Conservation (phyloP, 2,329 filamentous ascomycete genomes). For the Spiromastix sp. region DNA sequence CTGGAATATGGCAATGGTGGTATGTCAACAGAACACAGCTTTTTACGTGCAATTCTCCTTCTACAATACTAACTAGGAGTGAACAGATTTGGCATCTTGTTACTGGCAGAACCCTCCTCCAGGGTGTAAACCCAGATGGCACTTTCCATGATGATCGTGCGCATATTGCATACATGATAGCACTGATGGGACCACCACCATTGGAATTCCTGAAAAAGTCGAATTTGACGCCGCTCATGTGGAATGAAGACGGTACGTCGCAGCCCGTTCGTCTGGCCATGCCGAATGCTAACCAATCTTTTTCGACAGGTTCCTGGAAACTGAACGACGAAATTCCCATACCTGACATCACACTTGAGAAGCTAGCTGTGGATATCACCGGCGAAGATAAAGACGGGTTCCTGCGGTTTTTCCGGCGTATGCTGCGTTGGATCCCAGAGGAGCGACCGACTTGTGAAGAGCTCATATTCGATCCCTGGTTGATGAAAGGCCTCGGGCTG, state of each 20-base stretch:
- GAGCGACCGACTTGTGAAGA: slow-evolving; percentile 20
- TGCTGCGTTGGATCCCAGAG: slow-evolving; percentile 24
- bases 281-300: neutral
- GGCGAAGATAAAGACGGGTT: slow-evolving; percentile 22
- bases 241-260: slow-evolving; percentile 4
- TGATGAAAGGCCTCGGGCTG: slow-evolving; percentile 3
- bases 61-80: slow-evolving; percentile 5
- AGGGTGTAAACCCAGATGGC: slow-evolving; percentile 1
- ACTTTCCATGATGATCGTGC: slow-evolving; percentile 3
- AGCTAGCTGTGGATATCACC: neutral
- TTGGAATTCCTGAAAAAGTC: neutral
- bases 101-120: neutral
- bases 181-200: slow-evolving; percentile 2
- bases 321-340: slow-evolving; percentile 7
- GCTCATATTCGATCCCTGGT: slow-evolving; percentile 11
- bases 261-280: neutral
- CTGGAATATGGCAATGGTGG: slow-evolving; percentile 22
- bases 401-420: slow-evolving; percentile 18
- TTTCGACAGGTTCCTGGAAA: slow-evolving; percentile 3
- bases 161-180: neutral
- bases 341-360: slow-evolving; percentile 2
- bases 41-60: neutral
- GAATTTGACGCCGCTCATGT: neutral
- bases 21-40: slow-evolving; percentile 7
- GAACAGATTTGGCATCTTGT: slow-evolving; percentile 7